These are phyloP conservation scores for Phytophthora boehmeriae DNA, from an alignment of 352 stramenopile genomes.

Conservation along the genomic window DNA sequence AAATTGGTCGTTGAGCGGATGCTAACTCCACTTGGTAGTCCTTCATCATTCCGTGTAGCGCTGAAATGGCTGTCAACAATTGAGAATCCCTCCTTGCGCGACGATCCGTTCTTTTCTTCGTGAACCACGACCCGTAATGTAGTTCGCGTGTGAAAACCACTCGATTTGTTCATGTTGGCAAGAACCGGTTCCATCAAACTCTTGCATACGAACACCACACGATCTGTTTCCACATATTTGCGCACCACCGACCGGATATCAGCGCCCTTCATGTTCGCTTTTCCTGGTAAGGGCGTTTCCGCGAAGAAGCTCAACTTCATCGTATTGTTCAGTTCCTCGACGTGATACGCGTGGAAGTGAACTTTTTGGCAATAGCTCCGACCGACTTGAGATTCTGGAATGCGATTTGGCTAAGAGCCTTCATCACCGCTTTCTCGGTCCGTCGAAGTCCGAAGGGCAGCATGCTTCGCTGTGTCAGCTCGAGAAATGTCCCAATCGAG, in stretches of 20 bases:
- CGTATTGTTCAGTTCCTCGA: conserved; percentile 14
- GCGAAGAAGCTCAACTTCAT: conserved; percentile 7
- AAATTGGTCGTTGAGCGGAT: too few relatives aligned
- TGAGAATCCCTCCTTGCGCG: not conserved
- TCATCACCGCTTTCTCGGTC: conserved; percentile 17
- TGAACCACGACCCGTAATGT: conserved; percentile 23
- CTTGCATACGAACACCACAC: conserved; percentile 29
- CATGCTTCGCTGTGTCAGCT: conserved; percentile 25
- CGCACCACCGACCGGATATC: conserved; percentile 15
- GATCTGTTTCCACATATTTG: conserved; percentile 28
- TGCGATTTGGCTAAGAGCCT: not conserved
- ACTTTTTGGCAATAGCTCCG: not conserved
- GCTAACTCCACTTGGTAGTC: not conserved
- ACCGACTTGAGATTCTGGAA: conserved; percentile 2
- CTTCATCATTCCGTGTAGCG: conserved; percentile 13
- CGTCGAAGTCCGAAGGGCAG: conserved; percentile 26
- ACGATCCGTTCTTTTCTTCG: not conserved
- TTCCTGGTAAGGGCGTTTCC: not conserved
- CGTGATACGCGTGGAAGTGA: conserved; percentile 7
- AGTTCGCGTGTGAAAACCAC: conserved; percentile 13
- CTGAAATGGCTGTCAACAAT: conserved; percentile 30
- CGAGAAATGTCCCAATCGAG: conserved; percentile 28
- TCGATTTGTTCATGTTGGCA: not conserved
- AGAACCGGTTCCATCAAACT: conserved; percentile 18
- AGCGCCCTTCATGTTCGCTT: conserved; percentile 1